phyloP scores from a whole-genome alignment of 352 stramenopile species.

The Ophiocytium majus region DNA sequence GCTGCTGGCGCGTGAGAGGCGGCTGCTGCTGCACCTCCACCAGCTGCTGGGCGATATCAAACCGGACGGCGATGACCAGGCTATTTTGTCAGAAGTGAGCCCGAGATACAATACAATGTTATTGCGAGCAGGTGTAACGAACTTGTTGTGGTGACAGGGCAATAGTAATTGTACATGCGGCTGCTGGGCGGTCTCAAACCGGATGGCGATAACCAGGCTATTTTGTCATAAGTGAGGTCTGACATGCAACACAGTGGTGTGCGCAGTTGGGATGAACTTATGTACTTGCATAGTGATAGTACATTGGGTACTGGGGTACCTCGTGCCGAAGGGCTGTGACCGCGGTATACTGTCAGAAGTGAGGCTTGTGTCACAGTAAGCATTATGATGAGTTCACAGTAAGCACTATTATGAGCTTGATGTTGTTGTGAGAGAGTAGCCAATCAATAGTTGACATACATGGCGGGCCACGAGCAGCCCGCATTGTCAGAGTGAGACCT shows the following conservation, averaged over 20 bases:
- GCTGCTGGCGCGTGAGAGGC: not conserved
- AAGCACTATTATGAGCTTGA: not conserved
- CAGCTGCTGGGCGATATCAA: not conserved
- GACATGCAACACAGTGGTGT: no score
- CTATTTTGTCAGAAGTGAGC: conserved; percentile 12
- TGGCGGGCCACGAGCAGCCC: not conserved
- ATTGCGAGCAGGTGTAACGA: no score
- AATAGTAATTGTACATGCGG: no score
- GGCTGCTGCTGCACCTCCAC: conserved; percentile 8
- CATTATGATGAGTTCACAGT: not conserved
- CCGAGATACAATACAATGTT: no score
- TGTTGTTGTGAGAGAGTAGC: not conserved
- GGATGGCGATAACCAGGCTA: not conserved
- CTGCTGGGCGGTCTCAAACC: not conserved
- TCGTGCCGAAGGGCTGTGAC: no score
- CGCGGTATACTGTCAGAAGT: not conserved
- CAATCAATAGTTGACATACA: not conserved
- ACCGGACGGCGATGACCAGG: conserved; percentile 6
- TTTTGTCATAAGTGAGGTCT: not conserved
- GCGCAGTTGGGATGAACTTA: no score
- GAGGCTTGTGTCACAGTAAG: not conserved
- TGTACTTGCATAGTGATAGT: no score
- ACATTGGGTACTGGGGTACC: no score
- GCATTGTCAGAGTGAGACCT: no score
- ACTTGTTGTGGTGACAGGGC: no score